Conservation (phyloP, 1,284 basidiomycete genomes). For the Boletus putidus region DNA sequence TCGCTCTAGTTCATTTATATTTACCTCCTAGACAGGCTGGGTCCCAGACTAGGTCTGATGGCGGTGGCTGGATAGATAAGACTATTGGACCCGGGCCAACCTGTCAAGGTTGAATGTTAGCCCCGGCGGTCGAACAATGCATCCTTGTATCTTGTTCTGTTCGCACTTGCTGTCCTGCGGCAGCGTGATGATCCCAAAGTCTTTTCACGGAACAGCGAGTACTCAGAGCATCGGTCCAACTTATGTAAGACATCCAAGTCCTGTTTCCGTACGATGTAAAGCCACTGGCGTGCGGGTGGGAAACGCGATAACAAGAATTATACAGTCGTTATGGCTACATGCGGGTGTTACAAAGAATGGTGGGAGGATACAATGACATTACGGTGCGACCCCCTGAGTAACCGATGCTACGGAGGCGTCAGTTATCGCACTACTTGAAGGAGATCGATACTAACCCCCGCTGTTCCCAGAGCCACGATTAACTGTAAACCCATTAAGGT, state of each 20-base stretch:
- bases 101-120: too few species aligned
- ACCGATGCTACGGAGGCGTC: slow-evolving; percentile 10
- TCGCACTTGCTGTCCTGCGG: too few species aligned
- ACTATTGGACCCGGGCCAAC: too few species aligned
- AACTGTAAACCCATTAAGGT: background rate
- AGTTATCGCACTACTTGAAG: background rate
- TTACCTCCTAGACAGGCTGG: too few species aligned
- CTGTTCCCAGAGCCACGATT: background rate
- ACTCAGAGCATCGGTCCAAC: background rate
- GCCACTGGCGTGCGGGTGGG: background rate
- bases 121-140: too few species aligned
- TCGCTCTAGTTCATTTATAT: too few species aligned
- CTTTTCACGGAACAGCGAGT: too few species aligned
- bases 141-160: too few species aligned
- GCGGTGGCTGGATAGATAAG: too few species aligned
- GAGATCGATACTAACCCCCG: slow-evolving; percentile 7
- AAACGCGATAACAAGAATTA: background rate
- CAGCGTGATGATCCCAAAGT: too few species aligned
- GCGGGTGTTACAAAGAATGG: background rate
- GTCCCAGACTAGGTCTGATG: too few species aligned
- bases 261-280: too few species aligned
- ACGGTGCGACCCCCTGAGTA: background rate
- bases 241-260: background rate
- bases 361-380: background rate
- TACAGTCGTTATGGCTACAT: slow-evolving; percentile 1